phyloP scores from a whole-genome alignment of 495 filamentous ascomycete species.

The Annulohypoxylon maeteangense region DNA sequence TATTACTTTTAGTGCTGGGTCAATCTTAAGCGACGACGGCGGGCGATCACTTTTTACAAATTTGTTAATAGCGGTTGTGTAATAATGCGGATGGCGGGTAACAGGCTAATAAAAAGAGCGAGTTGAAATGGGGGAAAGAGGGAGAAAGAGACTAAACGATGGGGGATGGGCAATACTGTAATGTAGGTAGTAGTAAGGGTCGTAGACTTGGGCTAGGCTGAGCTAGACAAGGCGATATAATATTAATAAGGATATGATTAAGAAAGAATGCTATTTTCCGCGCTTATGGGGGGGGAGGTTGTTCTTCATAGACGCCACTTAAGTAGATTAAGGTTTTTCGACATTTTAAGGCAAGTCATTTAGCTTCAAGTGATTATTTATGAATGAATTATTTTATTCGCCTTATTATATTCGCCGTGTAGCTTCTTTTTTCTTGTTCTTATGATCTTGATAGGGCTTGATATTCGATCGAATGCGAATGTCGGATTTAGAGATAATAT shows the following conservation, averaged over 20 bases:
- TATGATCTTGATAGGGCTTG: background rate
- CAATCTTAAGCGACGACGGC: conserved; percentile 25
- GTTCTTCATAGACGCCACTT: conserved; percentile 4
- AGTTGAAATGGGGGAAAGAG: background rate
- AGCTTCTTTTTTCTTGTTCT: background rate
- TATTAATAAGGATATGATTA: conserved; percentile 1
- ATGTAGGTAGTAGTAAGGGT: background rate
- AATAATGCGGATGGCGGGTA: conserved; percentile 35
- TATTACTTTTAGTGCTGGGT: conserved; percentile 27
- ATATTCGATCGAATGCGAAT: background rate
- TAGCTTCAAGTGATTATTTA: no score
- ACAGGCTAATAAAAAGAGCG: conserved; percentile 31
- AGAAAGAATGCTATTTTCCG: background rate
- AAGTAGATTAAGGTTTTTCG: background rate
- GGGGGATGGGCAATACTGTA: background rate
- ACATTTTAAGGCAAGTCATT: no score
- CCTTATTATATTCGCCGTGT: no score
- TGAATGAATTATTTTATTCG: no score
- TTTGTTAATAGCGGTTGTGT: conserved; percentile 20
- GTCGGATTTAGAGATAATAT: no score
- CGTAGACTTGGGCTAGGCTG: conserved; percentile 16
- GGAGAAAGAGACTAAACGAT: conserved; percentile 10
- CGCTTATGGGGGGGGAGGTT: background rate
- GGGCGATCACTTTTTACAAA: conserved; percentile 25
- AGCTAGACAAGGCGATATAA: conserved; percentile 15